Evolutionary conservation across 1,284 basidiomycete genomes (phyloP).

Genomic region (Ganoderma resinaceum): DNA sequence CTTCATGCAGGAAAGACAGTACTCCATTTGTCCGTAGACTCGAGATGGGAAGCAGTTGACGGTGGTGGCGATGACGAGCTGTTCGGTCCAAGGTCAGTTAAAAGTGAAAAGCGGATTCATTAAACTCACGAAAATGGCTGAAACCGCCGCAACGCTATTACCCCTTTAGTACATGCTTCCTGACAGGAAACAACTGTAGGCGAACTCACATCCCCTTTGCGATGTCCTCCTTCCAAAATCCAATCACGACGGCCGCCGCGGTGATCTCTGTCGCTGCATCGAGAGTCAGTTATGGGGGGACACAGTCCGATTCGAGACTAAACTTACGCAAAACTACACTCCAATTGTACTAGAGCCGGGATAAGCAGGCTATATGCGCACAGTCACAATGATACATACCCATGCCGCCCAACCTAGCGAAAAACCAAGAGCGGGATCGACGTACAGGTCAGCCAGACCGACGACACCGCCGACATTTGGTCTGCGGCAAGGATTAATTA

Average conservation of each 20-base stretch:
- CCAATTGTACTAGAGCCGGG: conserved; percentile 38
- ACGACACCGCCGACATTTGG: conserved; percentile 85
- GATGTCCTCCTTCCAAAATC: conserved; percentile 32
- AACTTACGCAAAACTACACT: conserved; percentile 39
- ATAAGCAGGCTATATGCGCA: not conserved
- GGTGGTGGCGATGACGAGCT: conserved; percentile 74
- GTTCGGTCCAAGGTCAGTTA: conserved; percentile 40
- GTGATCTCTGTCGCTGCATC: conserved; percentile 39
- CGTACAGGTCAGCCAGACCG: conserved; percentile 62
- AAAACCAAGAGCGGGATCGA: conserved; percentile 39
- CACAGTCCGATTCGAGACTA: not conserved
- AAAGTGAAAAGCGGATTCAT: not conserved
- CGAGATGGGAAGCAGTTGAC: conserved; percentile 40
- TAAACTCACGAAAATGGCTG: conserved; percentile 33
- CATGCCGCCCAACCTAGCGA: conserved; percentile 42
- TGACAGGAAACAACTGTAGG: not conserved
- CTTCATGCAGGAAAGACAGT: conserved; percentile 47
- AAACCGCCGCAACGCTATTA: conserved; percentile 25
- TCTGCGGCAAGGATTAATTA: conserved; percentile 45
- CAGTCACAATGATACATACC: conserved; percentile 24
- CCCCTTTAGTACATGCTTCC: not conserved
- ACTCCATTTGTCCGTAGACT: conserved; percentile 46
- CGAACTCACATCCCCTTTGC: conserved; percentile 29
- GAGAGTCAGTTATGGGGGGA: not conserved
- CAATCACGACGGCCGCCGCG: conserved; percentile 36